Base-by-base conservation (phyloP, 73 alveolate species). In the Paramecium sexaurelia region DNA sequence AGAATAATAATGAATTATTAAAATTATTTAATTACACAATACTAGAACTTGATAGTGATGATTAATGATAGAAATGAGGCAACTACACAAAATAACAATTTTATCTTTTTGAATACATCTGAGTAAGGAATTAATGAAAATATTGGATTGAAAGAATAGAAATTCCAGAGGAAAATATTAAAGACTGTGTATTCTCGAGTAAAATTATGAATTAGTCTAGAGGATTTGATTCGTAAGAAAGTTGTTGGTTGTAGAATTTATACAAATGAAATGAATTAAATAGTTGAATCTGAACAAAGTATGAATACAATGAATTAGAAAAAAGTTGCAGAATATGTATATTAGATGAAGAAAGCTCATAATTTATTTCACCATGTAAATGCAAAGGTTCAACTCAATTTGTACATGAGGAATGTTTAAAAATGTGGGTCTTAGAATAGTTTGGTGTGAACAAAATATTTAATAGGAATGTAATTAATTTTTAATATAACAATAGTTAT, bases 391-490 rank as follows among this genome's bases (percentile, higher is more conserved):
- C 87, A 17, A 17, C 68, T 1, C 39, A 55, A 6, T 61, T 22
- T 36, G 88, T 87, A 1, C 85, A 87, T 41, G 90, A 87, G 40
- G 71, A 87, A 61, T 87, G 90, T 19, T 22, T 87, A 26, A 88
- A 69, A 69, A 40, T 68, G 47, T 88, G 91, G 85, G 43, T 88
- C 26, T 45, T 88, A 67, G 19, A 88, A 67, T 57, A 86, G 19
- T 39, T 27, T 5, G 40, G 51, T 4, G 66, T 73, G 43, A 19
- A 36, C 22, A 73, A 17, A 10, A 26, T 26, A 29, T 61, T 61
- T 3, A 61, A 61, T 26, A 15, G 26, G 13, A 4, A 61, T 26
- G 26, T 61, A 61, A 11, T 56, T 11, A 8, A 10, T 24, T 56
- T 0, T 0, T 22, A 29, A 61, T 26, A 61, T 45, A 61, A 3